phyloP scores from a whole-genome alignment of 164 flowering plant species.

The Protea cynaroides region DNA sequence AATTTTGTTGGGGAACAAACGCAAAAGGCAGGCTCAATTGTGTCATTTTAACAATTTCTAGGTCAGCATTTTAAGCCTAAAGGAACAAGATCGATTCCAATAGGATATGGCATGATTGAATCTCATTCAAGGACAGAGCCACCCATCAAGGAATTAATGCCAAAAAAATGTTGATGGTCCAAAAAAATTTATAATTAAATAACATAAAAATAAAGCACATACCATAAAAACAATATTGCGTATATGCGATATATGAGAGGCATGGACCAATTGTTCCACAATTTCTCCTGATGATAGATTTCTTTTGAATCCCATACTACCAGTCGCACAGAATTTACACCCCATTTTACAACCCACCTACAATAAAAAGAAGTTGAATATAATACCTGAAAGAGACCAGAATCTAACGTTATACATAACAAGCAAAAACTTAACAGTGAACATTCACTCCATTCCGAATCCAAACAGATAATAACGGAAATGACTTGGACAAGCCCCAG shows the following conservation, averaged over 20 bases:
- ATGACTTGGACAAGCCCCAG: no score
- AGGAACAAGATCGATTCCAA: no score
- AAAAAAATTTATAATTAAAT: no score
- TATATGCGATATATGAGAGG: slow-evolving; percentile 60
- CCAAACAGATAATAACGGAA: no score
- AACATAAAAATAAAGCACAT: slow-evolving; percentile 2
- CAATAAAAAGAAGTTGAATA: not conserved
- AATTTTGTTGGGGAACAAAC: not conserved
- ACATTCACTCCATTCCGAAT: no score
- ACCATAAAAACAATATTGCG: slow-evolving; percentile 99
- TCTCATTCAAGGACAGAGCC: not conserved
- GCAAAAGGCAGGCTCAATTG: not conserved
- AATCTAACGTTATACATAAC: not conserved
- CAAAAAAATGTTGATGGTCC: not conserved
- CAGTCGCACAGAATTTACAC: slow-evolving; percentile 97
- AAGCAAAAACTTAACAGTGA: not conserved
- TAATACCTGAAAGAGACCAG: not conserved
- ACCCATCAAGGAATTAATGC: not conserved
- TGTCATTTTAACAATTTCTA: not conserved
- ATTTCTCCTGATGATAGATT: slow-evolving; percentile 90
- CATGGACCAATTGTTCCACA: slow-evolving; percentile 90
- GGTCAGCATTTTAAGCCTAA: not conserved
- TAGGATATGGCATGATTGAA: no score
- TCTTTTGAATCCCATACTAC: slow-evolving; percentile 91
- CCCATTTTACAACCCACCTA: slow-evolving; percentile 99